These are phyloP conservation scores for Intubia oerlemansii DNA, from an alignment of 2,329 filamentous ascomycete species.

Conservation along the genomic window DNA sequence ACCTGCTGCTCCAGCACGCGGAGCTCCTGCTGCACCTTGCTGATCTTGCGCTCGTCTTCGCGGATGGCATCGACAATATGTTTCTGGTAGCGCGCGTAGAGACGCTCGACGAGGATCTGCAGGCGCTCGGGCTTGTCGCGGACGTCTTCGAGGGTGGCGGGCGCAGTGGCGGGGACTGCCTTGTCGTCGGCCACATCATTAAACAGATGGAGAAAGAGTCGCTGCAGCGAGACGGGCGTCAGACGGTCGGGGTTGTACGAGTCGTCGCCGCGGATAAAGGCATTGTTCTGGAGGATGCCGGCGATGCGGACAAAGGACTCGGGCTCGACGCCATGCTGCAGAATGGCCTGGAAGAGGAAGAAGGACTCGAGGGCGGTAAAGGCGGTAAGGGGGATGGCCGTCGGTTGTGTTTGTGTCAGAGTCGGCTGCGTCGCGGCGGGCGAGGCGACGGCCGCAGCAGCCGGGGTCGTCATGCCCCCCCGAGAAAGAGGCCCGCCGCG, in stretches of 20 bases:
- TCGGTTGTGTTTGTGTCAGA: background rate
- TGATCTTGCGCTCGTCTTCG: conserved; percentile 50
- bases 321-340: conserved; percentile 12
- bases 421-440: background rate
- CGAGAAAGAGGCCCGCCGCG: conserved; percentile 13
- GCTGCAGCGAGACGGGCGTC: conserved; percentile 55
- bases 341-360: conserved; percentile 14
- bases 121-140: conserved; percentile 39
- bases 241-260: conserved; percentile 56
- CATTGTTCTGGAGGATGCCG: conserved; percentile 48
- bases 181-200: conserved; percentile 29
- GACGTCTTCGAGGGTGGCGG: conserved; percentile 31
- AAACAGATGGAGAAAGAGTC: conserved; percentile 56
- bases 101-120: conserved; percentile 48
- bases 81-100: conserved; percentile 57
- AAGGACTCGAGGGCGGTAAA: conserved; percentile 17
- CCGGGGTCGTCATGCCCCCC: conserved; percentile 14
- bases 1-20: conserved; percentile 35
- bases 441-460: conserved; percentile 4
- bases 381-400: background rate
- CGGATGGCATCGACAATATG: conserved; percentile 47
- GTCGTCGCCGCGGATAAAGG: conserved; percentile 45
- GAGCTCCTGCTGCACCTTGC: conserved; percentile 44
- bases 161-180: background rate
- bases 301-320: conserved; percentile 17